phyloP scores from a whole-genome alignment of 345 rosid genomes.

The Cardamine resedifolia region DNA sequence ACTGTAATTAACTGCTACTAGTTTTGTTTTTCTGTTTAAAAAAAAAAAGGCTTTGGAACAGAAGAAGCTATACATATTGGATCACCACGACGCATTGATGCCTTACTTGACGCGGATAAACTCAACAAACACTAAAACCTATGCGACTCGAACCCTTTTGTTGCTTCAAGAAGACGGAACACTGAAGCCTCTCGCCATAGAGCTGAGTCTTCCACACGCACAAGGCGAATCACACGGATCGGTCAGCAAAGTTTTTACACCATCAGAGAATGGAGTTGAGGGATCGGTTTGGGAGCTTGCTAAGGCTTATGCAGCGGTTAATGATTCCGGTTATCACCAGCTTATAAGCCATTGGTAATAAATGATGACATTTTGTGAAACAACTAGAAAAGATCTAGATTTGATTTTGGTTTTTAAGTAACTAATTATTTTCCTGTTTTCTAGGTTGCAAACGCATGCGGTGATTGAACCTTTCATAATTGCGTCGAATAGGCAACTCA shows the following conservation, averaged over 20 bases:
- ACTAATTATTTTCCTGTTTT: neutral
- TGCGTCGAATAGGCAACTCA: conserved; percentile 77
- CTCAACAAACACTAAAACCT: conserved; percentile 77
- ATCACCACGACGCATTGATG: conserved; percentile 83
- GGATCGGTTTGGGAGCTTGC: conserved; percentile 87
- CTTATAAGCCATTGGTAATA: conserved; percentile 87
- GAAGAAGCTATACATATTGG: conserved; percentile 65
- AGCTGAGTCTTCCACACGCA: conserved; percentile 84
- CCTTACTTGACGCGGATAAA: conserved; percentile 66
- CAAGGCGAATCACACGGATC: conserved; percentile 73
- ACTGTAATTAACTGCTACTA: neutral
- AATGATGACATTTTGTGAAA: conserved; percentile 4
- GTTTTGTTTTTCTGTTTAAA: conserved; percentile 4
- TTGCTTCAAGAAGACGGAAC: conserved; percentile 68
- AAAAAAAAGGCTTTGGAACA: conserved; percentile 54
- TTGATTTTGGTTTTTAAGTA: neutral
- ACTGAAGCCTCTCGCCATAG: conserved; percentile 78
- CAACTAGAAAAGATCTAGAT: neutral
- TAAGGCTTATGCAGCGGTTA: conserved; percentile 85
- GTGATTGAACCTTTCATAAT: conserved; percentile 85
- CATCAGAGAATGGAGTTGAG: conserved; percentile 57
- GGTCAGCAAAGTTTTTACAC: conserved; percentile 71
- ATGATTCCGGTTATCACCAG: conserved; percentile 91
- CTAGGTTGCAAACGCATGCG: conserved; percentile 86
- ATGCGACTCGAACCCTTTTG: conserved; percentile 74